Evolutionary conservation across 371 early-diverging fungal species (phyloP).

Genomic region (Blyttiomyces sp.): DNA sequence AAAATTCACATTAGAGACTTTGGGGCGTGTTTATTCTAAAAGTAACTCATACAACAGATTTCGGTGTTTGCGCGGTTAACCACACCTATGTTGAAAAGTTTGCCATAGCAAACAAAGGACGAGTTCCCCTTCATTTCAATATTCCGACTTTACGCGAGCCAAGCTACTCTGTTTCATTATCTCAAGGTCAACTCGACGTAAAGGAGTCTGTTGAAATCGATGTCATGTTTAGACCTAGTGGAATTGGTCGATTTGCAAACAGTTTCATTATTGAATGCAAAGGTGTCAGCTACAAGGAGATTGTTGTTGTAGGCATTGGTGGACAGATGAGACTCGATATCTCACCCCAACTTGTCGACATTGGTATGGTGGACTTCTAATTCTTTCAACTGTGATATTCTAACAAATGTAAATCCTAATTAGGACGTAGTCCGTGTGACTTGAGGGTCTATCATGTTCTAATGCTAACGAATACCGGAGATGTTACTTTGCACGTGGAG

Average conservation of each 20-base stretch:
- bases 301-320: slow-evolving; percentile 54
- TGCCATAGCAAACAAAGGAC: slow-evolving; percentile 49
- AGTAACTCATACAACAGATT: too few species aligned
- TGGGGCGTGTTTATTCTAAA: neutral
- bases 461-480: slow-evolving; percentile 42
- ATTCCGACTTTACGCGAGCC: slow-evolving; percentile 46
- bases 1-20: neutral
- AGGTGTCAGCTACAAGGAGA: slow-evolving; percentile 57
- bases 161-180: slow-evolving; percentile 33
- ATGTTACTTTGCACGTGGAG: slow-evolving; percentile 38
- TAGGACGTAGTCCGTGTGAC: slow-evolving; percentile 48
- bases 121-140: slow-evolving; percentile 48
- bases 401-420: neutral
- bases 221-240: slow-evolving; percentile 44
- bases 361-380: slow-evolving; percentile 32
- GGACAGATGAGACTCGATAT: slow-evolving; percentile 47
- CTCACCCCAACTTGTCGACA: slow-evolving; percentile 30
- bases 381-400: neutral
- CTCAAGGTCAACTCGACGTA: slow-evolving; percentile 33
- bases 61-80: slow-evolving; percentile 53
- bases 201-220: slow-evolving; percentile 42
- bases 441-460: slow-evolving; percentile 36
- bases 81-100: slow-evolving; percentile 41
- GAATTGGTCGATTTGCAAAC: slow-evolving; percentile 37
- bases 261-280: slow-evolving; percentile 54